Evolutionary conservation across 768 basidiomycete genomes (phyloP).

Genomic region (Amanita jacksonii): DNA sequence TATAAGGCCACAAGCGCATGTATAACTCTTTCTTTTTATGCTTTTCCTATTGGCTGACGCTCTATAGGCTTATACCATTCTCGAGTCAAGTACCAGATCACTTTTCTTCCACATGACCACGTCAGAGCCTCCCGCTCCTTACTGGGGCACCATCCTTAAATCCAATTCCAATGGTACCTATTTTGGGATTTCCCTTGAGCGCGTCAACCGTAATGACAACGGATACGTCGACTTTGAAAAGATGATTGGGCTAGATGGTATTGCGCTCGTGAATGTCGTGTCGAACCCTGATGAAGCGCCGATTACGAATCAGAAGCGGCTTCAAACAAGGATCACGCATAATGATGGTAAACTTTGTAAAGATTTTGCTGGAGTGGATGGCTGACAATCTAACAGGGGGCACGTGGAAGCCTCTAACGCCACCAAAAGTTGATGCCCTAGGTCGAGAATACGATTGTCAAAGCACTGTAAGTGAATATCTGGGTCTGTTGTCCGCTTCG

Average conservation of each 20-base stretch:
- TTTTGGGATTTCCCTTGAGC: constrained; percentile 76
- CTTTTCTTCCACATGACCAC: constrained; percentile 97
- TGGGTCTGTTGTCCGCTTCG: not conserved
- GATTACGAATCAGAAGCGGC: constrained; percentile 58
- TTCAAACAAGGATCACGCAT: constrained; percentile 88
- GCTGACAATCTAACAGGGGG: constrained; percentile 34
- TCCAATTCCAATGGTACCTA: constrained; percentile 99
- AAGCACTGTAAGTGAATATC: constrained; percentile 38
- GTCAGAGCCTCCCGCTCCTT: constrained; percentile 61
- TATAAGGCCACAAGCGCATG: constrained; percentile 86
- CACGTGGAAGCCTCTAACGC: constrained; percentile 75
- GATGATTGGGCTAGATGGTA: constrained; percentile 91
- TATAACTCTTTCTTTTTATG: constrained; percentile 18
- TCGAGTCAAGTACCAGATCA: constrained; percentile 89
- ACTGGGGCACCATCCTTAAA: constrained; percentile 88
- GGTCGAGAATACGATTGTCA: constrained; percentile 65
- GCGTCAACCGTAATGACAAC: constrained; percentile 80
- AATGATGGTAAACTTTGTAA: constrained; percentile 67
- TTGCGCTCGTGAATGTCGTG: constrained; percentile 89
- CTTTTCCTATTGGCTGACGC: not conserved
- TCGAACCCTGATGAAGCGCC: constrained; percentile 69
- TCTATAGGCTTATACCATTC: constrained; percentile 76
- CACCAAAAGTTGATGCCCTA: constrained; percentile 69
- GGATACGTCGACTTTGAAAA: constrained; percentile 99
- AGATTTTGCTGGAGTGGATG: not conserved